Conservation (phyloP, 805 yeast species). For the Vanderwaltozyma tropicalis region DNA sequence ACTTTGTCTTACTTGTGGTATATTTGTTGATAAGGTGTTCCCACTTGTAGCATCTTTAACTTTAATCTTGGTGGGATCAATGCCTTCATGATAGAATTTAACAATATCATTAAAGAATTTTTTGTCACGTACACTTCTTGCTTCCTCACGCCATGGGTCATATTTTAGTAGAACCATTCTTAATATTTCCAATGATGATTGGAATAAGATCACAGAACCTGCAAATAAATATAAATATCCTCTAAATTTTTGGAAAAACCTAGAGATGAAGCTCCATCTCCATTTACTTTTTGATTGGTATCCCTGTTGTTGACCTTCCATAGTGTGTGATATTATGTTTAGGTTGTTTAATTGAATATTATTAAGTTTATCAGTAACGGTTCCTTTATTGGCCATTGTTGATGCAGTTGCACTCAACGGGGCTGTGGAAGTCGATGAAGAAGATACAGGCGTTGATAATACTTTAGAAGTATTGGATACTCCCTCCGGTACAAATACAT, state of each 20-base stretch:
- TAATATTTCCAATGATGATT: conserved; percentile 46
- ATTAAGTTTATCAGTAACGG: conserved; percentile 15
- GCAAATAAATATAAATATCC: conserved; percentile 27
- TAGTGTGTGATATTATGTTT: too few species aligned
- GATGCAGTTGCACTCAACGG: conserved; percentile 11
- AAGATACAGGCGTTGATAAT: too few species aligned
- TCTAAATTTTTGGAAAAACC: conserved; percentile 20
- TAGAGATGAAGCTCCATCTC: not conserved
- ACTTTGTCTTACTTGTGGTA: conserved; percentile 27
- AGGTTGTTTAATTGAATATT: too few species aligned
- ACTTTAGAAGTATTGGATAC: not conserved
- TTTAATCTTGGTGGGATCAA: conserved; percentile 27
- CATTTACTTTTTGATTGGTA: conserved; percentile 6
- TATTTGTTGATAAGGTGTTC: conserved; percentile 19
- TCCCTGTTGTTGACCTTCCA: too few species aligned
- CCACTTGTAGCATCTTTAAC: conserved; percentile 27
- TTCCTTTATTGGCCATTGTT: conserved; percentile 2
- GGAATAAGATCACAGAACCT: conserved; percentile 42
- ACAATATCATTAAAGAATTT: conserved; percentile 28
- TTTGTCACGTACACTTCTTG: conserved; percentile 40
- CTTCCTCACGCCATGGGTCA: conserved; percentile 72
- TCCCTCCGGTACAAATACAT: not conserved
- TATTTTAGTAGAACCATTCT: conserved; percentile 35
- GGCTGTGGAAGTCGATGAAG: conserved; percentile 5
- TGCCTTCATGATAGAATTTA: conserved; percentile 26